Base-by-base conservation (phyloP, 192 early-diverging fungal species). In the Podila epigama region DNA sequence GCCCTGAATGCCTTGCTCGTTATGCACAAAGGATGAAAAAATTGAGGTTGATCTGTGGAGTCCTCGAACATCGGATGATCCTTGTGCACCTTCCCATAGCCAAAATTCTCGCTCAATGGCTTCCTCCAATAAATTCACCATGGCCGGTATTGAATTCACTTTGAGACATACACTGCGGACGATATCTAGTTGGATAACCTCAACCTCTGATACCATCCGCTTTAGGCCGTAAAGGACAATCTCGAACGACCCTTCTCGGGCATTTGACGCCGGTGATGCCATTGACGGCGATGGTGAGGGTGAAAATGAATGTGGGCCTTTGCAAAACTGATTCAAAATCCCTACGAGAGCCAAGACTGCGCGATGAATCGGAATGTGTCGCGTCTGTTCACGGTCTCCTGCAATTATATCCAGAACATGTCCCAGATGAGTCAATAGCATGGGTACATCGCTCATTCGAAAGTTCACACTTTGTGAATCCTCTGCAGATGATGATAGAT, bases 401-500 rank as follows among this genome's bases (percentile, higher is more conserved):
- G 73, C 60, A 20, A 77, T 77, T 12, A 35, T 57, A 20, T 77
- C 73, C 7, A 77, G 32, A 2, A 68, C 66, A 12, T 68, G 66
- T 4, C 73, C 73, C 13, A 77, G 64, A 35, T 77, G 73, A 12
- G 39, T 27, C 4, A 68, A 12, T 4, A 77, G 56, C 1, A 51
- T 27, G 1, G 61, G 73, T 13, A 77, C 63, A 5, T 60, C 44
- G 9, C 51, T 50, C 66, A 68, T 58, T 16, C 39, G 39, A 48
- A 68, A 77, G 57, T 77, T 77, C 11, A 68, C 55, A 36, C 63
- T 77, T n/a, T 53, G 56, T 12, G 73, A 77, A 35, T 77, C 73
- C 28, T 77, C 39, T 0, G 73, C 73, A 1, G 73, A 77, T 0
- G 73, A 77, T 6, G 73, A 39, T 2, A 77, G 61, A 9, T 66